Evolutionary conservation across 1,284 basidiomycete species (phyloP), one percentile per base, ranked within the genome.

Genomic region (Gomphus bonarii): DNA sequence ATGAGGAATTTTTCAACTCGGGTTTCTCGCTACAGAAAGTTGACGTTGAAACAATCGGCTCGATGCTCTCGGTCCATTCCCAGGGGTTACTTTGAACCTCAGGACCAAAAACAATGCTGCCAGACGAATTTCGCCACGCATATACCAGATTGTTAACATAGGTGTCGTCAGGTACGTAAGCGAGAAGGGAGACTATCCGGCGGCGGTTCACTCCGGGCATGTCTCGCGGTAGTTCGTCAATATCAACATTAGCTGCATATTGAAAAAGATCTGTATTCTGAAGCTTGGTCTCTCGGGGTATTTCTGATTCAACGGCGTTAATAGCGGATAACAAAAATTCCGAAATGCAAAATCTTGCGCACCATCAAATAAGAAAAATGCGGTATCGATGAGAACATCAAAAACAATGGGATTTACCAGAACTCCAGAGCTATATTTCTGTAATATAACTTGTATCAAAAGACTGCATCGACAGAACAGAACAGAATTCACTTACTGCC

Each of bases 11-110:
- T 66, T 76, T 81, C 46, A 85, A 70, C 3, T 65, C 55, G 54
- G 70, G 69, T 60, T 65, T 71, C 16, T 64, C 65, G 50, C 69
- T 54, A 7, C 16, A 50, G 46, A 31, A 25, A 14, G 46, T 56
- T 9, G 47, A 31, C 16, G 51, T 77, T 14, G 69, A 57, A 7
- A 66, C 59, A 3, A 70, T 63, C 2, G 76, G 73, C 59, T 88
- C 86, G 1, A 90, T 66, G 65, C 84, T 80, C 66, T 90, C 88
- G 7, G 82, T 79, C 88, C 88, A 91, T 67, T 91, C 88, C 88
- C 88, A 91, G 12, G 88, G 86, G 44, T 82, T 76, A 65, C 88
- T 85, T 58, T 79, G 73, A 18, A 89, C 84, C 0, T 78, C 73
- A 11, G 70, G 65, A 20, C 77, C 75, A 58, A 73, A 70, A 6